Conservation (phyloP, 768 basidiomycete species). For the Pleurotus giganteus region DNA sequence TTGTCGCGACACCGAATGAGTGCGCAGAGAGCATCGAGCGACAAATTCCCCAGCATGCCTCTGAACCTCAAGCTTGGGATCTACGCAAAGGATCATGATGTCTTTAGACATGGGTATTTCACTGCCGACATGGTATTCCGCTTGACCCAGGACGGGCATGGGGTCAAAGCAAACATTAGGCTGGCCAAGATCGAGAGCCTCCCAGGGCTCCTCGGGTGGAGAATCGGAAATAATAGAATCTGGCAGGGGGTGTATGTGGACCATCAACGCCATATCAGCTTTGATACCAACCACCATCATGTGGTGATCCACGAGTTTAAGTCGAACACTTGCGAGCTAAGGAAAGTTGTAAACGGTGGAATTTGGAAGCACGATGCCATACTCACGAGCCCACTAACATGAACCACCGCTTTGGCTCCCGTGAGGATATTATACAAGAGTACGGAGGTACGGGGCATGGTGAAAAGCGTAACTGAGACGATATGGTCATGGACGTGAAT, state of each 20-base stretch:
- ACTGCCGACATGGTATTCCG: conserved; percentile 19
- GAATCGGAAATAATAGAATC: neutral
- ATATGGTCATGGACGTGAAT: conserved; percentile 23
- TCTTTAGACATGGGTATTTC: neutral
- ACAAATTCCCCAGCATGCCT: conserved; percentile 7
- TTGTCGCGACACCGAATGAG: neutral
- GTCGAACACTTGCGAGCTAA: conserved; percentile 30
- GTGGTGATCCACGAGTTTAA: conserved; percentile 27
- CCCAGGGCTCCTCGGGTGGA: neutral
- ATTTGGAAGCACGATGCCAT: neutral
- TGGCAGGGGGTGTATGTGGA: conserved; percentile 31
- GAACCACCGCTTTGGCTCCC: conserved; percentile 10
- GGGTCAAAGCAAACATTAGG: conserved; percentile 13
- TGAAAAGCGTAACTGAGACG: conserved; percentile 25
- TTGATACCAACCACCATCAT: conserved; percentile 30
- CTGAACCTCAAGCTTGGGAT: neutral
- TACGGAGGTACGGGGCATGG: conserved; percentile 20
- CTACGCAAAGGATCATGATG: neutral
- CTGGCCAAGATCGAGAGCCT: neutral
- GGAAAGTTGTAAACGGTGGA: too few species aligned
- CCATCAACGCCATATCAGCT: conserved; percentile 23
- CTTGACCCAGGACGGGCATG: conserved; percentile 12
- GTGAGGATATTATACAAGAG: conserved; percentile 29
- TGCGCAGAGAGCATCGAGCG: neutral
- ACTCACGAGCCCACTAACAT: neutral